A percentile compares a stretch with the other conserved stretches of the same genome.
Conservation (phyloP, 2,329 filamentous ascomycete species). For the Penicillium sp. region DNA sequence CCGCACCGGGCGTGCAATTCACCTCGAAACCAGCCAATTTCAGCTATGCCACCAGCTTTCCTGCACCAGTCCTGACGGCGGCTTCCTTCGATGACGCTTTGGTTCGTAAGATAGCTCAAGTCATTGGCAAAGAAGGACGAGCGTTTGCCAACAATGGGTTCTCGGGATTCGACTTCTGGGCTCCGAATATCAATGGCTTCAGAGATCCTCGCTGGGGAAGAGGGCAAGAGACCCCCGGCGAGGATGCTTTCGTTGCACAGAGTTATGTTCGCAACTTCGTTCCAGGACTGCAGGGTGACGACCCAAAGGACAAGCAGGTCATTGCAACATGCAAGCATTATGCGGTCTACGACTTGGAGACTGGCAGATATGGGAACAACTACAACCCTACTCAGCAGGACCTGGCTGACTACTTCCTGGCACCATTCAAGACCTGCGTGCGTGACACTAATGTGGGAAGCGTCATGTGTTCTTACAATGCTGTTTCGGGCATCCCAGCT, state of each 20-base stretch:
- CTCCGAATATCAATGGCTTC: constrained; percentile 67
- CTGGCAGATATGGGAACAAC: constrained; percentile 30
- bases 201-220: constrained; percentile 63
- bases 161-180: constrained; percentile 38
- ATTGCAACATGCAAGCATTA: constrained; percentile 62
- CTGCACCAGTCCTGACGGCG: constrained; percentile 61
- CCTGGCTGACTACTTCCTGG: constrained; percentile 66
- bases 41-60: constrained; percentile 63
- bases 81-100: constrained; percentile 62
- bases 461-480: constrained; percentile 63
- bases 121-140: constrained; percentile 59
- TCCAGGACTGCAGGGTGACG: constrained; percentile 52
- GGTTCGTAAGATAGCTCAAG: constrained; percentile 26
- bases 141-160: constrained; percentile 62
- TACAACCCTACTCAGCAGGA: constrained; percentile 59
- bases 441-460: constrained; percentile 58
- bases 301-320: constrained; percentile 36
- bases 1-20: constrained; percentile 53
- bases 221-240: constrained; percentile 60
- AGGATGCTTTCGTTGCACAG: constrained; percentile 47
- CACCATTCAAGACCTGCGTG: constrained; percentile 64
- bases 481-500: constrained; percentile 64
- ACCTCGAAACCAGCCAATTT: constrained; percentile 47
- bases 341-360: constrained; percentile 57
- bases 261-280: constrained; percentile 44